Evolutionary conservation across 768 basidiomycete species (phyloP), one percentile per base, ranked within the genome.

Genomic region (Suillus subluteus): DNA sequence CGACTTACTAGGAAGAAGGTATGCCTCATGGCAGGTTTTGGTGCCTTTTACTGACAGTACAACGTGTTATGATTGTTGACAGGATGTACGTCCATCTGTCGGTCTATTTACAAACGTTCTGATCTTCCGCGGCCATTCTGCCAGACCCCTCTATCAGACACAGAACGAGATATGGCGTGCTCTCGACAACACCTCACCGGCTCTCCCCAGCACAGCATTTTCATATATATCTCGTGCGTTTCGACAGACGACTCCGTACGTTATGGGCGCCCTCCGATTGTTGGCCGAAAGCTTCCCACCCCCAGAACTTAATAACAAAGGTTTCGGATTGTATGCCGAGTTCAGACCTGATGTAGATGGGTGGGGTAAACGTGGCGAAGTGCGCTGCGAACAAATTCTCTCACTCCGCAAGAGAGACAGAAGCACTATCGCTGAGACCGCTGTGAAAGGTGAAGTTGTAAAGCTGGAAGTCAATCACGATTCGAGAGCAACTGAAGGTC

Each of bases 291-390:
- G 86, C 68, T 92, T 86, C 70, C 68, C 80, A 9, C 80, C 85
- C 0, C 74, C 82, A 55, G 88, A 91, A 62, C 81, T 94, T 23
- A 91, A 90, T 72, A 74, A 74, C 58, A 79, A 83, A 65, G 97
- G 91, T 11, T 96, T 91, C 81, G 79, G 83, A 23, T 81, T 99
- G 52, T 99, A 98, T 75, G 86, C 88, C 32, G 90, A 92, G 21
- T 98, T 98, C 76, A 88, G 96, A 66, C 96, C 96, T 12, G 82
- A 83, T 15, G 89, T 88, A 0, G 87, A 87, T 35, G 88, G 87
- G 32, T 99, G 96, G 96, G 96, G 96, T 6, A 86, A 90, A 75
- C 84, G 87, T 65, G 92, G 89, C 4, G 88, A 93, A 70, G 80
- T 98, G 35, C 83, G 83, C 44, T 93, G 91, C 72, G 82, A 83